phyloP scores from a whole-genome alignment of 2,329 filamentous ascomycete species.

The Aspergillus sp. region DNA sequence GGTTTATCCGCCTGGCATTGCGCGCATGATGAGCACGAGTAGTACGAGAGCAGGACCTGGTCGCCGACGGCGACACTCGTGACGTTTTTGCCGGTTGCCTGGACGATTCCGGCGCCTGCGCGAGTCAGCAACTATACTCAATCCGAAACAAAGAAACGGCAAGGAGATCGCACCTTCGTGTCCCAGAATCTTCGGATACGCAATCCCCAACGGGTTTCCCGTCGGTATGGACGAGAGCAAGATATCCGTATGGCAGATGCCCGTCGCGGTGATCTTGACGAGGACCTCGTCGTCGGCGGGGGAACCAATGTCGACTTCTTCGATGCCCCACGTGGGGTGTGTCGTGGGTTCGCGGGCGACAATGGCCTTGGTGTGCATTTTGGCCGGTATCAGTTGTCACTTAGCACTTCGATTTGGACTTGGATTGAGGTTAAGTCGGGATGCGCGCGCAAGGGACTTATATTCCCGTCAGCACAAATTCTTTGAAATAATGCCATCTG shows the following conservation, averaged over 20 bases:
- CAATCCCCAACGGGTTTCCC: slow-evolving; percentile 8
- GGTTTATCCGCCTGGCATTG: slow-evolving; percentile 33
- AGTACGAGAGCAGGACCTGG: slow-evolving; percentile 42
- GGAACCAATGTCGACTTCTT: neutral
- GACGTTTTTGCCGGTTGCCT: slow-evolving; percentile 20
- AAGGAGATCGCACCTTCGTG: slow-evolving; percentile 28
- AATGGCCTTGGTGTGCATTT: slow-evolving; percentile 8
- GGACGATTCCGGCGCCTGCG: slow-evolving; percentile 25
- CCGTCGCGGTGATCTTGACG: slow-evolving; percentile 21
- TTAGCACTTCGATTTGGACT: too few species aligned
- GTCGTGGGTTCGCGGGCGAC: slow-evolving; percentile 7
- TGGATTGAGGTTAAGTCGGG: too few species aligned
- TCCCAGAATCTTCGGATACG: slow-evolving; percentile 34
- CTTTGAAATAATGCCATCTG: neutral
- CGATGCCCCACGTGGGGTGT: neutral
- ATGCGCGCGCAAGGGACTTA: too few species aligned
- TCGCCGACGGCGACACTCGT: slow-evolving; percentile 21
- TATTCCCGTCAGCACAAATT: too few species aligned
- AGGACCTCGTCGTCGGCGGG: slow-evolving; percentile 25
- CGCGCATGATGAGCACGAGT: slow-evolving; percentile 38
- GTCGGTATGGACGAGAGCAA: slow-evolving; percentile 16
- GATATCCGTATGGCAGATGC: slow-evolving; percentile 27
- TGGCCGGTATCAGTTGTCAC: neutral
- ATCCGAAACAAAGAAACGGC: neutral
- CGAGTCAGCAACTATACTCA: neutral